These are phyloP conservation scores for Penicillium coffeae DNA, from an alignment of 495 filamentous ascomycete genomes.

Conservation along the genomic window DNA sequence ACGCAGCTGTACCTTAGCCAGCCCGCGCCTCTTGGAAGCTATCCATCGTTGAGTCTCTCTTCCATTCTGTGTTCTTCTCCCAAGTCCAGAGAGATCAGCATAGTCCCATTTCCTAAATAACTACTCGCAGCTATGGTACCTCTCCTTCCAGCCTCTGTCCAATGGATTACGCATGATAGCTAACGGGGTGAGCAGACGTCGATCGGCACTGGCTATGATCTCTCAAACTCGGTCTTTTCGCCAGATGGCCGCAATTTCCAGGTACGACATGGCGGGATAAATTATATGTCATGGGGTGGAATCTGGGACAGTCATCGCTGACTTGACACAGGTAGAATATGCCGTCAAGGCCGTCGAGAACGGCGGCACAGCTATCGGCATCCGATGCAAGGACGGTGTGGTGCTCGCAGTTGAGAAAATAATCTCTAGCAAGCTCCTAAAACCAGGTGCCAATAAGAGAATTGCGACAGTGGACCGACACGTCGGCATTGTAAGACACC, in stretches of 20 bases:
- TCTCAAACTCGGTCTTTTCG: slow-evolving; percentile 98
- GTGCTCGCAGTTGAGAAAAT: slow-evolving; percentile 97
- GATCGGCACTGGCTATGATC: slow-evolving; percentile 99
- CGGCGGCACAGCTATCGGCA: slow-evolving; percentile 92
- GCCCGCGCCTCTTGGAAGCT: slow-evolving; percentile 7
- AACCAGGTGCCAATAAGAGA: slow-evolving; percentile 89
- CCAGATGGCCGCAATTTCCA: slow-evolving; percentile 99
- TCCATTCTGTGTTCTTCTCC: background rate
- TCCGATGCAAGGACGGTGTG: slow-evolving; percentile 95
- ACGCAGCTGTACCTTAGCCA: slow-evolving; percentile 21
- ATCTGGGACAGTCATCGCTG: background rate
- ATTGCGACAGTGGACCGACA: slow-evolving; percentile 94
- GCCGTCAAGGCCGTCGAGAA: slow-evolving; percentile 98
- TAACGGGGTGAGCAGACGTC: slow-evolving; percentile 64
- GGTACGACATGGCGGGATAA: slow-evolving; percentile 30
- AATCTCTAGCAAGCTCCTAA: slow-evolving; percentile 89
- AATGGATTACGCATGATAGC: slow-evolving; percentile 1
- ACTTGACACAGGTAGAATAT: slow-evolving; percentile 72
- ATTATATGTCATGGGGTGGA: background rate
- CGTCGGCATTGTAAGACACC: slow-evolving; percentile 79
- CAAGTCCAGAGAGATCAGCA: background rate
- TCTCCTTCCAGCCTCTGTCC: background rate
- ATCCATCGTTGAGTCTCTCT: background rate
- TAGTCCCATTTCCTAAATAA: background rate
- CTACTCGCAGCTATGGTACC: background rate